Conservation (phyloP, 2,329 filamentous ascomycete species). For the Ophiostoma tasmaniense region DNA sequence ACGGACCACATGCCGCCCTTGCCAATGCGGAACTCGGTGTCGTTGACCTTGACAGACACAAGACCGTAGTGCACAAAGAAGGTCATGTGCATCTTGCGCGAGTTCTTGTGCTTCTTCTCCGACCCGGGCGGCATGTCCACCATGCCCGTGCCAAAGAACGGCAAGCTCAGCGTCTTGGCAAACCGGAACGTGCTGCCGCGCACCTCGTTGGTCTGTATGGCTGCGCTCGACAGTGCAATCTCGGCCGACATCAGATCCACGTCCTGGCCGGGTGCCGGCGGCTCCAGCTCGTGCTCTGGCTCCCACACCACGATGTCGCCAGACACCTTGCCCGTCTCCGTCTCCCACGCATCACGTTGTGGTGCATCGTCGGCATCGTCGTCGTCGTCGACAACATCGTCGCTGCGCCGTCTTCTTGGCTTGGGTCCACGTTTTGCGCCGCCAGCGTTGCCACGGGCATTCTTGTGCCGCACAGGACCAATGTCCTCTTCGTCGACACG, state of each 20-base stretch:
- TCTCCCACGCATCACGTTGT: conserved; percentile 62
- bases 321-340: conserved; percentile 52
- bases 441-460: background rate
- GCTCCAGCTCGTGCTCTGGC: conserved; percentile 44
- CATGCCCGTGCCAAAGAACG: conserved; percentile 83
- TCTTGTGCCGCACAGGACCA: conserved; percentile 27
- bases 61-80: conserved; percentile 85
- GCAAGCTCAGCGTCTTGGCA: conserved; percentile 73
- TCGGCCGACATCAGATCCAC: conserved; percentile 47
- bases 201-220: conserved; percentile 51
- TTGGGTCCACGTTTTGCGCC: conserved; percentile 24
- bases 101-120: conserved; percentile 84
- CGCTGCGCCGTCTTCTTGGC: conserved; percentile 6
- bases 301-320: conserved; percentile 60
- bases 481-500: conserved; percentile 57
- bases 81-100: conserved; percentile 90
- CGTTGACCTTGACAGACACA: conserved; percentile 69
- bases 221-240: conserved; percentile 47
- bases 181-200: conserved; percentile 70
- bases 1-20: conserved; percentile 92
- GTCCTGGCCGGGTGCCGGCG: conserved; percentile 47
- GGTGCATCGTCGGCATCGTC: conserved; percentile 33
- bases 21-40: conserved; percentile 69
- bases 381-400: conserved; percentile 28
- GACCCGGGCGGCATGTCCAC: conserved; percentile 79